These are phyloP conservation scores for Schwanniomyces yamadae DNA, from an alignment of 805 yeast genomes.

Conservation along the genomic window DNA sequence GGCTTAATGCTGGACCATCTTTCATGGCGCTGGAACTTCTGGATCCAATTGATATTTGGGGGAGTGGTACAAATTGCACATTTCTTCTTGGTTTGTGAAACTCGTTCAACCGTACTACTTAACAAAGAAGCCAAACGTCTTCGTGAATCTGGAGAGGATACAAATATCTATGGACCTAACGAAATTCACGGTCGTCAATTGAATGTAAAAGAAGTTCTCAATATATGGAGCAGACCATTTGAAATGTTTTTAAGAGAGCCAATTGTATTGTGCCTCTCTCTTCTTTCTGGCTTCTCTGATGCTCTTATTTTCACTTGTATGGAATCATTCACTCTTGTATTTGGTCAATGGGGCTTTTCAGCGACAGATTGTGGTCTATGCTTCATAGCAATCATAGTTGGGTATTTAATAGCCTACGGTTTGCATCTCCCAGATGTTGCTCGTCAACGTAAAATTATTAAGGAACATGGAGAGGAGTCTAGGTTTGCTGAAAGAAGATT, in stretches of 20 bases:
- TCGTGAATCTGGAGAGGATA: constrained; percentile 30
- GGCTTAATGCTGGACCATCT: constrained; percentile 19
- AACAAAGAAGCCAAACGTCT: constrained; percentile 38
- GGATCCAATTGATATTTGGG: constrained; percentile 37
- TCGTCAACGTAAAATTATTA: constrained; percentile 25
- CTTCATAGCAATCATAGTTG: constrained; percentile 32
- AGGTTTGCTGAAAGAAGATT: constrained; percentile 28
- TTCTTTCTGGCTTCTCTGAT: constrained; percentile 41
- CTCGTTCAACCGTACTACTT: constrained; percentile 31
- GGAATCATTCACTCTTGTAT: constrained; percentile 35
- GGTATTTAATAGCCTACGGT: constrained; percentile 35
- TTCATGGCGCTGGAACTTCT: constrained; percentile 24
- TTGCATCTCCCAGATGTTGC: constrained; percentile 33
- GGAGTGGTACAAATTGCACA: constrained; percentile 32
- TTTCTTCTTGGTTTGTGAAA: constrained; percentile 34
- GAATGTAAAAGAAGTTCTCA: constrained; percentile 21
- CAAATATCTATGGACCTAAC: constrained; percentile 35
- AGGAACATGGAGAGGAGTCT: constrained; percentile 23
- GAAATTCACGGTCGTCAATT: constrained; percentile 22
- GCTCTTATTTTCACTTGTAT: constrained; percentile 40
- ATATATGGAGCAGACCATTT: constrained; percentile 39
- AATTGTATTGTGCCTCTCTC: constrained; percentile 36
- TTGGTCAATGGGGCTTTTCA: constrained; percentile 34
- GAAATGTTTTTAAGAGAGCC: constrained; percentile 7
- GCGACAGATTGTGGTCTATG: constrained; percentile 27